These are phyloP conservation scores for Saccharomyces hybrid DNA, from an alignment of 1,139 yeast species.

Conservation along the genomic window DNA sequence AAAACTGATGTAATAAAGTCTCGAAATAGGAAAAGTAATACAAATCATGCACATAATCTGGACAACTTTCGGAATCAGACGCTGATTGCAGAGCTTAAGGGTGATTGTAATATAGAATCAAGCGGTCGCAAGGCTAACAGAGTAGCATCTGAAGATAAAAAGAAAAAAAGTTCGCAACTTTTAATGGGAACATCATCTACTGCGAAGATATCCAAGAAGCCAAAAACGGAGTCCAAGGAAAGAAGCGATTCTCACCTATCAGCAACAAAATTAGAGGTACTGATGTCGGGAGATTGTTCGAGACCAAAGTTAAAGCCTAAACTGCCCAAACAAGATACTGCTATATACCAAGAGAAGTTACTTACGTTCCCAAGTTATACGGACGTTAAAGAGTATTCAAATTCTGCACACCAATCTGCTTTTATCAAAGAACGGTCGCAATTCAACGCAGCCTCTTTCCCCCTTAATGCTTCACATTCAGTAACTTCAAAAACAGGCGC, in stretches of 20 bases:
- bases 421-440: neutral
- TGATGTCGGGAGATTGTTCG: constrained; percentile 7
- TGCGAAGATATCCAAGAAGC: neutral
- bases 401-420: neutral
- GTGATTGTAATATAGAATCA: neutral
- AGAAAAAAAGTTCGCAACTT: neutral
- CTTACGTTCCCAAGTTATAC: neutral
- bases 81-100: neutral
- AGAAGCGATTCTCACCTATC: neutral
- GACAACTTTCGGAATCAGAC: neutral
- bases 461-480: neutral
- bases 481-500: neutral
- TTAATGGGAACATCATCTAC: neutral
- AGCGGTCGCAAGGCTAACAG: neutral
- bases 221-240: neutral
- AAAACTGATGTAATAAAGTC: constrained; percentile 90
- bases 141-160: neutral
- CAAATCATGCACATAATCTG: constrained; percentile 1
- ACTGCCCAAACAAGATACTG: neutral
- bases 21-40: constrained; percentile 52
- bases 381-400: neutral
- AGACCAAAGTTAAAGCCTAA: constrained; percentile 8
- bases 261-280: neutral
- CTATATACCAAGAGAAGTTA: neutral
- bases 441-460: neutral